phyloP scores from a whole-genome alignment of 2,329 filamentous ascomycete species.

The Exophiala dermatitidis region DNA sequence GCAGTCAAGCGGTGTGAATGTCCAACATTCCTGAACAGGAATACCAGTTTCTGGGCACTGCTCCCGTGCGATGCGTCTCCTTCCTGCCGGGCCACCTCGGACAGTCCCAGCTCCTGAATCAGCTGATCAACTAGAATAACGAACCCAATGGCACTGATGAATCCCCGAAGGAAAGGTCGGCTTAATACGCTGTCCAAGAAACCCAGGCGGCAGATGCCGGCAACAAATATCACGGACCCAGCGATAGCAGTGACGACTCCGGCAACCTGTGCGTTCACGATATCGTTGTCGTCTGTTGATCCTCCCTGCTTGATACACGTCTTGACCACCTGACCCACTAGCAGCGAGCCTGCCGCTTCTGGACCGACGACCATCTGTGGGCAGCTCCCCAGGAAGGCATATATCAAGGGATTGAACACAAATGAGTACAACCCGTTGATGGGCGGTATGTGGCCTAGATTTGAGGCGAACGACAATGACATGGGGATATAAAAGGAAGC shows the following conservation, averaged over 20 bases:
- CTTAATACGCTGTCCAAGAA: slow-evolving; percentile 94
- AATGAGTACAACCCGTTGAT: slow-evolving; percentile 94
- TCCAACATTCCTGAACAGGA: slow-evolving; percentile 61
- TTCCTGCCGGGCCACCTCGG: slow-evolving; percentile 53
- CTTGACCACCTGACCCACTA: slow-evolving; percentile 81
- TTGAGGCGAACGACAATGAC: slow-evolving; percentile 85
- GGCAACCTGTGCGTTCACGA: slow-evolving; percentile 71
- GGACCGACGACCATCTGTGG: slow-evolving; percentile 92
- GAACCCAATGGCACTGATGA: slow-evolving; percentile 94
- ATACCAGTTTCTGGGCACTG: slow-evolving; percentile 75
- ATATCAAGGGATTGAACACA: slow-evolving; percentile 84
- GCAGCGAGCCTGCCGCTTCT: slow-evolving; percentile 84
- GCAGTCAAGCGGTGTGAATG: slow-evolving; percentile 68
- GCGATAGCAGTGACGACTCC: slow-evolving; percentile 84
- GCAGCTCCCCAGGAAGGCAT: slow-evolving; percentile 83
- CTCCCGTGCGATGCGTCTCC: slow-evolving; percentile 66
- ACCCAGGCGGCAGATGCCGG: slow-evolving; percentile 75
- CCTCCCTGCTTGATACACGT: slow-evolving; percentile 63
- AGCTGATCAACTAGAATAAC: slow-evolving; percentile 94
- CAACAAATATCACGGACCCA: slow-evolving; percentile 79
- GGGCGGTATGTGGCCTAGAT: slow-evolving; percentile 84
- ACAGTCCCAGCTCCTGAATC: slow-evolving; percentile 80
- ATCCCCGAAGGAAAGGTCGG: slow-evolving; percentile 83
- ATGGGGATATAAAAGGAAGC: slow-evolving; percentile 98
- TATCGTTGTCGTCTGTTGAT: slow-evolving; percentile 58